Conservation (phyloP, 1,284 basidiomycete genomes). For the Fomes fomentarius region DNA sequence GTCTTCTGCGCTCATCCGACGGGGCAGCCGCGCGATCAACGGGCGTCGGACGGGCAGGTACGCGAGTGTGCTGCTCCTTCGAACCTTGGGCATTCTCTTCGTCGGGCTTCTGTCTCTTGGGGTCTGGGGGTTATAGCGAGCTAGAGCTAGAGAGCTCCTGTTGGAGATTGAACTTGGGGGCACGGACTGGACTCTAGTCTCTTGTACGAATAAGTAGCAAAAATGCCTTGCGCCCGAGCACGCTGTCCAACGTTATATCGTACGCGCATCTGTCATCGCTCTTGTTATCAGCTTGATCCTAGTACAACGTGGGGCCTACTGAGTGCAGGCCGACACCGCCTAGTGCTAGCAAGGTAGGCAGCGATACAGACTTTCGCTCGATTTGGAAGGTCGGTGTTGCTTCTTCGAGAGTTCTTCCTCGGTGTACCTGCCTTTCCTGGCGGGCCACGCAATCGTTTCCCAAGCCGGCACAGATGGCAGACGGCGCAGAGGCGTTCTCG, state of each 20-base stretch:
- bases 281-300: slow-evolving; percentile 21
- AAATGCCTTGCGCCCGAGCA: neutral
- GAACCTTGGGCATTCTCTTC: slow-evolving; percentile 1
- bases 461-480: neutral
- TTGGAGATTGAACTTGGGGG: neutral
- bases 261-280: slow-evolving; percentile 6
- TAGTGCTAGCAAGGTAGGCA: neutral
- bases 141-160: slow-evolving; percentile 1
- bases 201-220: neutral
- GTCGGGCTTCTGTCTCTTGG: neutral
- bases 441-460: neutral
- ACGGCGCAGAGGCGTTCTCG: too few relatives aligned
- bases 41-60: neutral
- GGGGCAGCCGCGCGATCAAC: neutral
- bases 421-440: neutral
- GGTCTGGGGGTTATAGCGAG: too few relatives aligned
- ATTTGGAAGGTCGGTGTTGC: slow-evolving; percentile 5
- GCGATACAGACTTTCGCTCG: neutral
- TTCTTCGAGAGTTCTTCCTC: neutral
- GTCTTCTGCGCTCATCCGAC: slow-evolving; percentile 13
- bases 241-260: slow-evolving; percentile 16
- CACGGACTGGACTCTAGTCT: too few relatives aligned
- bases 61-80: neutral
- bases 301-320: neutral
- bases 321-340: neutral